Evolutionary conservation across 352 stramenopile genomes (phyloP).

Genomic region (Pythium diclinum): DNA sequence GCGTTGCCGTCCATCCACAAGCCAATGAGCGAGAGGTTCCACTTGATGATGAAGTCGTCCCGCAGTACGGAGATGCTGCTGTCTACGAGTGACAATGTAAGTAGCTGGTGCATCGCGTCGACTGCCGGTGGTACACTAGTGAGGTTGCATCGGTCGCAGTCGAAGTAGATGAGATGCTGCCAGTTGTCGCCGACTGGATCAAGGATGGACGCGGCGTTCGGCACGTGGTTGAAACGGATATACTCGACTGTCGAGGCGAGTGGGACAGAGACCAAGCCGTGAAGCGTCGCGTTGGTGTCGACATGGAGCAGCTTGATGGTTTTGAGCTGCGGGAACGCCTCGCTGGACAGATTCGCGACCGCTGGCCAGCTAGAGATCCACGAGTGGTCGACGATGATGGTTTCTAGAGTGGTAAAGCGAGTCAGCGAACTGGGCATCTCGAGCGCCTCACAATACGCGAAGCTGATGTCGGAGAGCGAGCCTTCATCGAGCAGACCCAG

Average conservation of each 20-base stretch:
- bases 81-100: slow-evolving; percentile 2
- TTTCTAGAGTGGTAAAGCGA: slow-evolving; percentile 1
- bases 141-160: slow-evolving; percentile 12
- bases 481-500: slow-evolving; percentile 13
- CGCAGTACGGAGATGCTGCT: slow-evolving; percentile 6
- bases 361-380: slow-evolving; percentile 6
- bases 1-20: slow-evolving; percentile 19
- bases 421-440: neutral
- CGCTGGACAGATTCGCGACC: neutral
- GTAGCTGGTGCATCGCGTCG: slow-evolving; percentile 12
- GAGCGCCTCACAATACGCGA: neutral
- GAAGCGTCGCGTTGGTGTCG: slow-evolving; percentile 6
- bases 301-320: slow-evolving; percentile 12
- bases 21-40: neutral
- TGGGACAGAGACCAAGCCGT: neutral
- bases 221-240: slow-evolving; percentile 11
- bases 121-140: slow-evolving; percentile 7
- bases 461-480: slow-evolving; percentile 7
- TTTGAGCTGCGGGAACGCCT: slow-evolving; percentile 1
- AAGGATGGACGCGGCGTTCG: slow-evolving; percentile 7
- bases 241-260: slow-evolving; percentile 11
- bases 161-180: slow-evolving; percentile 16
- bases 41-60: slow-evolving; percentile 6
- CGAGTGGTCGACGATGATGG: slow-evolving; percentile 7
- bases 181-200: slow-evolving; percentile 8